Evolutionary conservation across 768 basidiomycete species (phyloP).

Genomic region (Baorangia bicolor): DNA sequence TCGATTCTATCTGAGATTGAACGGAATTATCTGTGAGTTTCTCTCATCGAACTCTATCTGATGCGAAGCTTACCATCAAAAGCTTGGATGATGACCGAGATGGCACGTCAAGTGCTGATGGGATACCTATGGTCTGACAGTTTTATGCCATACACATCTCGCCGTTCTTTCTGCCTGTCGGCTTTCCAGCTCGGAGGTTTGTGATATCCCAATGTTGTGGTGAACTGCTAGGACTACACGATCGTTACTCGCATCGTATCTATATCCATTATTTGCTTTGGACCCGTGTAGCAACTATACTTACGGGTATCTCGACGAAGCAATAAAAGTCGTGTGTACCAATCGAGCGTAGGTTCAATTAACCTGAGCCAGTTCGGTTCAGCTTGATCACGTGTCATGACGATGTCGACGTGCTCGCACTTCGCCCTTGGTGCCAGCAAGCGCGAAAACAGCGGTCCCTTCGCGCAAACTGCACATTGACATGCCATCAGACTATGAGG

Average conservation of each 20-base stretch:
- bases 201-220: neutral
- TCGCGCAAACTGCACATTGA: neutral
- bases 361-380: neutral
- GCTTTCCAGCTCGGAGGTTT: neutral
- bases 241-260: slow-evolving; percentile 1
- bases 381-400: slow-evolving; percentile 19
- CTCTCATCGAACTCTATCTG: neutral
- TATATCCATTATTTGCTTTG: slow-evolving; percentile 3
- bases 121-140: slow-evolving; percentile 37
- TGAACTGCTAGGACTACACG: neutral
- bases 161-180: neutral
- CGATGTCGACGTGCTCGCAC: neutral
- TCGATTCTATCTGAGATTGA: slow-evolving; percentile 92
- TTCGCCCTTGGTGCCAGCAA: neutral
- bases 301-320: neutral
- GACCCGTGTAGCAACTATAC: neutral
- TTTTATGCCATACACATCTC: neutral
- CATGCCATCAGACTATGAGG: slow-evolving; percentile 26
- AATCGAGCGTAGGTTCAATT: neutral
- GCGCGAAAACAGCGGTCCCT: neutral
- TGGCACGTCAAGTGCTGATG: slow-evolving; percentile 51
- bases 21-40: slow-evolving; percentile 76
- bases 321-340: neutral
- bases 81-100: slow-evolving; percentile 43
- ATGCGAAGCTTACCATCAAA: slow-evolving; percentile 37